Conservation (phyloP, 495 filamentous ascomycete species). For the Trichoderma reesei region DNA sequence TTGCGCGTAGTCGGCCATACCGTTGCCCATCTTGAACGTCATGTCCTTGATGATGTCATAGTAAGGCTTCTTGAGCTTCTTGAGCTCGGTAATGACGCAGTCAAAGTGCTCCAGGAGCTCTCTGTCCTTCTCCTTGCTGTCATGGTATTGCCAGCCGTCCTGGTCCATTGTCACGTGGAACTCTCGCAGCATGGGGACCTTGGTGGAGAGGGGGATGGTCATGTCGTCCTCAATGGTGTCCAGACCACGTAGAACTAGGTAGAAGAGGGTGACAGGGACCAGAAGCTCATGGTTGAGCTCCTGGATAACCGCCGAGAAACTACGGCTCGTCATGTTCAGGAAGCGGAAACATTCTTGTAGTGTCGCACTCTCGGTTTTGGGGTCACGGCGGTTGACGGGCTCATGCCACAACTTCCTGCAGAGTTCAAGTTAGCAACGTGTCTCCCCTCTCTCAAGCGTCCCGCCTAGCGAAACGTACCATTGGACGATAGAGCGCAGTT, state of each 20-base stretch:
- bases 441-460: not conserved
- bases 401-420: slow-evolving; percentile 93
- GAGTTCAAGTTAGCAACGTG: not conserved
- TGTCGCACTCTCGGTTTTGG: slow-evolving; percentile 59
- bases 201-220: slow-evolving; percentile 68
- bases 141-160: slow-evolving; percentile 83
- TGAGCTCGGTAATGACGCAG: slow-evolving; percentile 75
- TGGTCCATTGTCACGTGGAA: slow-evolving; percentile 69
- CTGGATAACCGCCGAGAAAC: slow-evolving; percentile 87
- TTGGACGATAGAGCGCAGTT: slow-evolving; percentile 83
- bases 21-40: slow-evolving; percentile 89
- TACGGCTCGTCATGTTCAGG: slow-evolving; percentile 81
- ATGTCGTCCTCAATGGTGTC: slow-evolving; percentile 99
- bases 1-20: slow-evolving; percentile 90
- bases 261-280: slow-evolving; percentile 86
- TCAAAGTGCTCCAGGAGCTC: slow-evolving; percentile 88
- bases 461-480: slow-evolving; percentile 49
- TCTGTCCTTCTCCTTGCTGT: slow-evolving; percentile 87
- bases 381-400: slow-evolving; percentile 75
- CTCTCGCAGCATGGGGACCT: slow-evolving; percentile 76
- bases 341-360: slow-evolving; percentile 76
- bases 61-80: slow-evolving; percentile 73
- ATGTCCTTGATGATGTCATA: slow-evolving; percentile 87
- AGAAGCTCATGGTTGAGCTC: slow-evolving; percentile 91
- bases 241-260: slow-evolving; percentile 77